Conservation (phyloP, 257 asterid species). For the Solanum pinnatisectum region DNA sequence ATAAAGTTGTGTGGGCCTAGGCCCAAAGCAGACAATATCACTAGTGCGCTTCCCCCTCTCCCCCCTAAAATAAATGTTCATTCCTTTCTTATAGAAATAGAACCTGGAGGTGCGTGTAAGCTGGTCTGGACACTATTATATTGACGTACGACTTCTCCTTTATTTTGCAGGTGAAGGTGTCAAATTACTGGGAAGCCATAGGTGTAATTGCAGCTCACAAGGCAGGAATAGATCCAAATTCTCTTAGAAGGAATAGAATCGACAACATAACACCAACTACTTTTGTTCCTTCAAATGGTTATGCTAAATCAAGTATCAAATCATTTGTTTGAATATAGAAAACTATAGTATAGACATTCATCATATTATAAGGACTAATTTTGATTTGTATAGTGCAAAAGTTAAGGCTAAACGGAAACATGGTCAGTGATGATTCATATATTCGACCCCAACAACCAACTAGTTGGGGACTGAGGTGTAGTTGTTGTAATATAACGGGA, state of each 20-base stretch:
- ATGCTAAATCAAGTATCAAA: constrained; percentile 12
- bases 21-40: background rate
- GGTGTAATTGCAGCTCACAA: constrained; percentile 87
- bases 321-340: constrained; percentile 2
- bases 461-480: background rate
- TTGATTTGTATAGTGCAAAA: background rate
- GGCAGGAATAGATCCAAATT: constrained; percentile 76
- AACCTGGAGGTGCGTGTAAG: background rate
- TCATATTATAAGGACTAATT: background rate
- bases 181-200: constrained; percentile 93
- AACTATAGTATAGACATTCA: background rate
- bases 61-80: background rate
- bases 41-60: background rate
- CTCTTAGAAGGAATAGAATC: constrained; percentile 54
- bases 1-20: background rate
- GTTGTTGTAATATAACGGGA: background rate
- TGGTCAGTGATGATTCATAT: background rate
- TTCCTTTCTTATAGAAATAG: background rate
- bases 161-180: constrained; percentile 53
- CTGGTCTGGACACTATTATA: background rate
- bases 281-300: constrained; percentile 23
- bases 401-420: background rate
- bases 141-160: background rate
- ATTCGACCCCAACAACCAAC: background rate
- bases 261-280: constrained; percentile 23